These are phyloP conservation scores for Fusarium globosum DNA, from an alignment of 2,329 filamentous ascomycete genomes.

Conservation along the genomic window DNA sequence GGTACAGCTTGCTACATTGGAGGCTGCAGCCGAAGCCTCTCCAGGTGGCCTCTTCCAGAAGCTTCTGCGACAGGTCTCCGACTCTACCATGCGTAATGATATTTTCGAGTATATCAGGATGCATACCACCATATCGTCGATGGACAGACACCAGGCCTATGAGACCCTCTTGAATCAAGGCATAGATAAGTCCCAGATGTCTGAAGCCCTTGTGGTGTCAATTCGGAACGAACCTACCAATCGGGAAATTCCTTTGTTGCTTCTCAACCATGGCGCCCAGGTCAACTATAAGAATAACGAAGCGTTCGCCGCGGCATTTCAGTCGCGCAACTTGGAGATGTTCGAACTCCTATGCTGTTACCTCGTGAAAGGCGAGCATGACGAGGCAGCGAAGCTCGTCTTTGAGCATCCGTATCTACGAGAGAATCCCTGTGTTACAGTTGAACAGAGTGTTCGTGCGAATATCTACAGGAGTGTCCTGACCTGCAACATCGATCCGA, in stretches of 20 bases:
- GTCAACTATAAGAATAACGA: neutral
- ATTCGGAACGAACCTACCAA: neutral
- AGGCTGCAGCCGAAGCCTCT: neutral
- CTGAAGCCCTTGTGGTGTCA: neutral
- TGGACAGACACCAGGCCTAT: neutral
- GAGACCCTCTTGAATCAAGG: neutral
- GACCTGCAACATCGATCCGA: neutral
- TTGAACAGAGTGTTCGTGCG: neutral
- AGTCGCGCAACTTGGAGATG: neutral
- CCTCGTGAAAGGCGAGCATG: neutral
- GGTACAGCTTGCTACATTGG: neutral
- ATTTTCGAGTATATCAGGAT: neutral
- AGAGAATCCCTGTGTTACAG: neutral
- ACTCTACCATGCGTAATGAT: neutral
- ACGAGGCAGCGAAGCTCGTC: neutral
- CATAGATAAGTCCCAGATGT: neutral
- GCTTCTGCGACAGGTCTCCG: neutral
- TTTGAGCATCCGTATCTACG: conserved; percentile 7
- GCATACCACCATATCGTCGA: neutral
- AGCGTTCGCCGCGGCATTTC: neutral
- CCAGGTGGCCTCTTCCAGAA: neutral
- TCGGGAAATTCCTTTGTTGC: neutral
- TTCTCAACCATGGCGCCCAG: neutral
- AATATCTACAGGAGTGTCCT: conserved; percentile 12
- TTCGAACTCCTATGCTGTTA: neutral